These are phyloP conservation scores for Sarocladium brachiariae DNA, from an alignment of 2,329 filamentous ascomycete species.

Conservation along the genomic window DNA sequence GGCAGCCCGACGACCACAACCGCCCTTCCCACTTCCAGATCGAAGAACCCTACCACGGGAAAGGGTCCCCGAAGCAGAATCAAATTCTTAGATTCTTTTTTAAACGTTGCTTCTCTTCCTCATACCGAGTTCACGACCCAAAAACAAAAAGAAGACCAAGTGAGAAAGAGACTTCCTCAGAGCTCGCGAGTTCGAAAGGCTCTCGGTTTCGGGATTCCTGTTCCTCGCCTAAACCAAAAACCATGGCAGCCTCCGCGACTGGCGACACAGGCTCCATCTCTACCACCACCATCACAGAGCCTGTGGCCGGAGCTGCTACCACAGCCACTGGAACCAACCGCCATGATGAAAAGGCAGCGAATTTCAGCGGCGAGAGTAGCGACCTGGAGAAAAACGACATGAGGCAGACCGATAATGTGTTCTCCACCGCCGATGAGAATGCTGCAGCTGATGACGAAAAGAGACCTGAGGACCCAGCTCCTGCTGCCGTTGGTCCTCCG, in stretches of 20 bases:
- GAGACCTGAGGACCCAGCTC: slow-evolving; percentile 3
- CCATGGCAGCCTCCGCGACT: not conserved
- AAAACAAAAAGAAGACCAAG: too few species aligned
- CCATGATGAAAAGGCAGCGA: too few species aligned
- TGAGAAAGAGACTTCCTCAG: too few species aligned
- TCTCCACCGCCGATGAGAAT: not conserved
- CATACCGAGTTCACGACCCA: too few species aligned
- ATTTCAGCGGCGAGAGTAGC: too few species aligned
- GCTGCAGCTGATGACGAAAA: not conserved
- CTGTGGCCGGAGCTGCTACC: slow-evolving; percentile 4
- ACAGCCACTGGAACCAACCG: slow-evolving; percentile 16
- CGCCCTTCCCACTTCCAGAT: not conserved
- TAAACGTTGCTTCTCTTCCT: too few species aligned
- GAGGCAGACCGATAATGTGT: slow-evolving; percentile 6
- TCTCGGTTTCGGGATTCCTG: too few species aligned
- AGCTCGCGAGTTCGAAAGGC: too few species aligned
- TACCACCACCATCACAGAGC: not conserved
- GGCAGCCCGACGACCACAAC: not conserved
- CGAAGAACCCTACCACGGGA: too few species aligned
- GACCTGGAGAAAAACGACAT: slow-evolving; percentile 22
- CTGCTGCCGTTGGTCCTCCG: slow-evolving; percentile 19
- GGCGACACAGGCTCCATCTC: slow-evolving; percentile 1
- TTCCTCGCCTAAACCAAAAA: too few species aligned
- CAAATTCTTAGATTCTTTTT: too few species aligned
- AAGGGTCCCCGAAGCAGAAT: too few species aligned